Conservation (phyloP, 495 filamentous ascomycete genomes). For the Letharia columbiana region DNA sequence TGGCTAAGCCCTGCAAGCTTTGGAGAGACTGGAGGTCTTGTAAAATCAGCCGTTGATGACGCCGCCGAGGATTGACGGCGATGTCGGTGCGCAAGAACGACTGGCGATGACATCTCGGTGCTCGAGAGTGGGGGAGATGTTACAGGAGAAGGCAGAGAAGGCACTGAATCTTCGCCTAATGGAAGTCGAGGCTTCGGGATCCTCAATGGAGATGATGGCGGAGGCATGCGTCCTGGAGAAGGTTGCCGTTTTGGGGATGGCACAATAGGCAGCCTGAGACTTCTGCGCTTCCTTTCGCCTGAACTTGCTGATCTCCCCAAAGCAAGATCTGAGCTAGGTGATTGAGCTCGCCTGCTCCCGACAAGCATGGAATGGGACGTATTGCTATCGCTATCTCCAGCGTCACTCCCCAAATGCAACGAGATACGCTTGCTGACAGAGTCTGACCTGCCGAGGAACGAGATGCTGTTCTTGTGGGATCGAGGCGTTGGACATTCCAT, state of each 20-base stretch:
- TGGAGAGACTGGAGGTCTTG: constrained; percentile 69
- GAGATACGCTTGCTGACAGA: constrained; percentile 57
- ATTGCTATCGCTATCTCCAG: constrained; percentile 74
- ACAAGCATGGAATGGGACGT: constrained; percentile 72
- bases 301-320: constrained; percentile 60
- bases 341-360: constrained; percentile 66
- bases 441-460: constrained; percentile 52
- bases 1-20: constrained; percentile 60
- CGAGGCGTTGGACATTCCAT: constrained; percentile 85
- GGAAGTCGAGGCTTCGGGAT: constrained; percentile 78
- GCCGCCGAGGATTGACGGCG: constrained; percentile 87
- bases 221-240: constrained; percentile 66
- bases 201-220: constrained; percentile 79
- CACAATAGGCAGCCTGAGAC: constrained; percentile 66
- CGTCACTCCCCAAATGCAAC: constrained; percentile 67
- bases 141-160: constrained; percentile 71
- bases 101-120: constrained; percentile 72
- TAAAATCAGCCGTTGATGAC: constrained; percentile 58
- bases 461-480: constrained; percentile 65
- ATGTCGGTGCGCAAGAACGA: constrained; percentile 49
- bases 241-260: constrained; percentile 73
- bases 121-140: constrained; percentile 77
- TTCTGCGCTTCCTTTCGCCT: constrained; percentile 71
- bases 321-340: constrained; percentile 78
- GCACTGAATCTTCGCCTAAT: constrained; percentile 60